Evolutionary conservation across 192 early-diverging fungal genomes (phyloP), one percentile per base, ranked within the genome.

Genomic region (Entophlyctis helioformis): DNA sequence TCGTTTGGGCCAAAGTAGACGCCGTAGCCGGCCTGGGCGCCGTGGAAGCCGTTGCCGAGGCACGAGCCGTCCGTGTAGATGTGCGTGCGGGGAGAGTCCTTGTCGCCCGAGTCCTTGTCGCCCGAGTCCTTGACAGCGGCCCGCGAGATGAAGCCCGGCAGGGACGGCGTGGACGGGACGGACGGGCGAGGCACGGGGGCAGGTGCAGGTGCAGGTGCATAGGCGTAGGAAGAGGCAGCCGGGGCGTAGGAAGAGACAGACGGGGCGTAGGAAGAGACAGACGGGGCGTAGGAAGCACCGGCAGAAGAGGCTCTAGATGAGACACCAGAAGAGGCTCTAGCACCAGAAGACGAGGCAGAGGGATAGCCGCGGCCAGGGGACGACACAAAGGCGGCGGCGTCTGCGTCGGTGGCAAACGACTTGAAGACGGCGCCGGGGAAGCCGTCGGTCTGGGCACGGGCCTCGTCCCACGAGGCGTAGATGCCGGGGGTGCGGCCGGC

Each of bases 61-160:
- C 85, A 73, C 35, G 79, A 74, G 26, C 91, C 91, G 46, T 96
- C 89, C 0, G 88, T 92, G 61, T 87, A 90, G 9, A 85, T 40
- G 13, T 49, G 24, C 13, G 21, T 1, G 41, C 2, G 3, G 41
- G 47, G 15, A 53, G 37, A 3, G 11, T 25, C 33, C 16, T 32
- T 21, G n/a, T 15, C 6, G 21, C 29, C 11, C 6, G 50, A 48
- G 35, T 26, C n/a, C n/a, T n/a, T n/a, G n/a, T n/a, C n/a, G n/a
- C n/a, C 27, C 23, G 16, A 8, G 32, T 22, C 19, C 25, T 47
- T 34, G 46, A 21, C 24, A 26, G 42, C 10, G 11, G 42, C 29
- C 10, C 12, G 24, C 18, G 42, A 44, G n/a, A 27, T 24, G 15
- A 27, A 44, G 22, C n/a, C n/a, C n/a, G n/a, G n/a, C n/a, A 31